Evolutionary conservation across 2,329 filamentous ascomycete species (phyloP), one percentile per base, ranked within the genome.

Genomic region (Cercospora zeae-maydis): DNA sequence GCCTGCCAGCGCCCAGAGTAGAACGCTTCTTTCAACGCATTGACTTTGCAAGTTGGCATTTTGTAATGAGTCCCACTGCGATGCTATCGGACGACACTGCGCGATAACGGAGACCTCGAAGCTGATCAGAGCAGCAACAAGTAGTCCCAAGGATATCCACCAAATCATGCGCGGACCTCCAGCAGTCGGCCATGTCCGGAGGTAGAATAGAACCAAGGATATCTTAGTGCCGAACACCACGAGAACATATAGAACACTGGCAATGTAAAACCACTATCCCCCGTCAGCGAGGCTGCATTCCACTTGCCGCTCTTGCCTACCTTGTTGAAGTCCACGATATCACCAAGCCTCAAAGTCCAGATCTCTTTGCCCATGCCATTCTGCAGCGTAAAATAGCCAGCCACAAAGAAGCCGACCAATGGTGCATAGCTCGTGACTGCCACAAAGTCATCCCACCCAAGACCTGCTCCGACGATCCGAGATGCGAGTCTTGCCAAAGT

Each of bases 221-320:
- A 66, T 59, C 16, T 66, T 66, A 6, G 64, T 66, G n/a, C 55
- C 30, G 21, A 61, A 61, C 24, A 61, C 57, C 6, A 60, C 61
- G 4, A 62, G 33, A 24, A 49, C 58, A 42, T 66, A 64, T 7
- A 66, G 31, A 9, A 51, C 49, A n/a, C 49, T 59, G 58, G 24
- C 56, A 36, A 64, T 55, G 56, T 66, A 66, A 45, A 64, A 64
- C 62, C 64, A 66, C 62, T 66, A n/a, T n/a, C 8, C 21, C 30
- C 16, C 16, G 55, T 62, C 36, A 36, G 27, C 24, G 9, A 16
- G 6, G 10, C 37, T n/a, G n/a, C 36, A 30, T 24, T 10, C 4
- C 14, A 6, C 14, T 7, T 31, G 21, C 19, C 0, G 51, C 8
- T 39, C 4, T 10, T 19, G 30, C 63, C 27, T n/a, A 61, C 64